Conservation (phyloP, 2,329 filamentous ascomycete species). For the Pseudopyricularia javanii region DNA sequence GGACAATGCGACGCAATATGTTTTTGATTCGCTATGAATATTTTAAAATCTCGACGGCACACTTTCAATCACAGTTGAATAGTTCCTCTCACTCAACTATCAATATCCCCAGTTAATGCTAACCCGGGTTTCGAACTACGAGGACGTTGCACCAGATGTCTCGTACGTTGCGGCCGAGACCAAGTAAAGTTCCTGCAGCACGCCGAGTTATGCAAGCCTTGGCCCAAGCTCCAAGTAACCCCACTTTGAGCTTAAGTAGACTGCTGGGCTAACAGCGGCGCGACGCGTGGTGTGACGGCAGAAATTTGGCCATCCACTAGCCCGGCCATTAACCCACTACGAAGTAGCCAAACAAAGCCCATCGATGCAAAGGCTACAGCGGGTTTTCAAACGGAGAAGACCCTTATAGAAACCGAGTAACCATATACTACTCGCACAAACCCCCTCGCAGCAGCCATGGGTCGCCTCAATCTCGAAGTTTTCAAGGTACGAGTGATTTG, state of each 20-base stretch:
- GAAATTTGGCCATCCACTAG: too few relatives aligned
- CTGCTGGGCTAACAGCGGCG: not conserved
- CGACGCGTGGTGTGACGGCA: not conserved
- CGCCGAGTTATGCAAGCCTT: not conserved
- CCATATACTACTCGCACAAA: not conserved
- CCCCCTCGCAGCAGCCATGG: slow-evolving; percentile 38
- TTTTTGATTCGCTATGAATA: too few relatives aligned
- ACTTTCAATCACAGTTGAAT: too few relatives aligned
- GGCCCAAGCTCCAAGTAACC: not conserved
- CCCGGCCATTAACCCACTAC: too few relatives aligned
- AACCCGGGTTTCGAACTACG: too few relatives aligned
- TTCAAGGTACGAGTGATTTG: slow-evolving; percentile 89
- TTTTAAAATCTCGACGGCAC: too few relatives aligned
- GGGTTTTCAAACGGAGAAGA: too few relatives aligned
- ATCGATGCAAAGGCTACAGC: too few relatives aligned
- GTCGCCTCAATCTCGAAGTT: slow-evolving; percentile 81
- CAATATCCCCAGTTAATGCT: too few relatives aligned
- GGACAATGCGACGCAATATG: too few relatives aligned
- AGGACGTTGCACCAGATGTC: not conserved
- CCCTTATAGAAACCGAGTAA: not conserved
- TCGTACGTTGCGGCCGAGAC: not conserved
- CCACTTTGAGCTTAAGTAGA: not conserved
- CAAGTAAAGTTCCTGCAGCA: not conserved
- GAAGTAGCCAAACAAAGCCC: too few relatives aligned
- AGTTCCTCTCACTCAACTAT: too few relatives aligned